Percentiles rank a stretch among this genome's conserved stretches.
Evolutionary conservation across 2,329 filamentous ascomycete species (phyloP).

Genomic region (Didymella sp.): DNA sequence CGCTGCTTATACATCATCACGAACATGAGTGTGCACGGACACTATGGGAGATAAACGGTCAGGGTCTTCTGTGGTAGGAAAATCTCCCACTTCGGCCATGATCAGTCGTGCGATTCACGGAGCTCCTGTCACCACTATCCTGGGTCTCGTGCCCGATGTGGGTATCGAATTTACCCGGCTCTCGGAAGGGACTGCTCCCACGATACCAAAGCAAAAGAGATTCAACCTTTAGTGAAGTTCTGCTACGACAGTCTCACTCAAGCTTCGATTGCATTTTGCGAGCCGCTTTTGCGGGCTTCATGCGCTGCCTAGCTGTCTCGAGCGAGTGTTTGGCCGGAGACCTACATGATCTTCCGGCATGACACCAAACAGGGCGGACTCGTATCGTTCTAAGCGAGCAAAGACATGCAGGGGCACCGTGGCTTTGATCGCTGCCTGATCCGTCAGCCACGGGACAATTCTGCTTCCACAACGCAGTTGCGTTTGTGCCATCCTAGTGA

Average conservation of each 20-base stretch:
- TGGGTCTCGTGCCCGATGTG: constrained; percentile 37
- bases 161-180: constrained; percentile 32
- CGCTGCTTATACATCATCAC: constrained; percentile 14
- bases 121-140: constrained; percentile 32
- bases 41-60: constrained; percentile 29
- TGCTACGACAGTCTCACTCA: neutral
- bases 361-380: constrained; percentile 22
- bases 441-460: constrained; percentile 39
- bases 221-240: neutral
- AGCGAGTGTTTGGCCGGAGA: constrained; percentile 35
- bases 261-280: neutral
- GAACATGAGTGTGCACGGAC: constrained; percentile 11
- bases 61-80: constrained; percentile 41
- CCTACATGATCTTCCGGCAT: constrained; percentile 46
- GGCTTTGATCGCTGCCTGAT: constrained; percentile 32
- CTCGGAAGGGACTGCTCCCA: constrained; percentile 25
- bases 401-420: constrained; percentile 39
- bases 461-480: constrained; percentile 29
- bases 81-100: constrained; percentile 35
- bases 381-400: constrained; percentile 38
- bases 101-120: constrained; percentile 39
- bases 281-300: neutral
- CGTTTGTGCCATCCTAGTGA: constrained; percentile 37
- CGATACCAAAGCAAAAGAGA: neutral
- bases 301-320: constrained; percentile 3